Conservation (phyloP, 352 stramenopile genomes). For the Globisporangium radiosum region DNA sequence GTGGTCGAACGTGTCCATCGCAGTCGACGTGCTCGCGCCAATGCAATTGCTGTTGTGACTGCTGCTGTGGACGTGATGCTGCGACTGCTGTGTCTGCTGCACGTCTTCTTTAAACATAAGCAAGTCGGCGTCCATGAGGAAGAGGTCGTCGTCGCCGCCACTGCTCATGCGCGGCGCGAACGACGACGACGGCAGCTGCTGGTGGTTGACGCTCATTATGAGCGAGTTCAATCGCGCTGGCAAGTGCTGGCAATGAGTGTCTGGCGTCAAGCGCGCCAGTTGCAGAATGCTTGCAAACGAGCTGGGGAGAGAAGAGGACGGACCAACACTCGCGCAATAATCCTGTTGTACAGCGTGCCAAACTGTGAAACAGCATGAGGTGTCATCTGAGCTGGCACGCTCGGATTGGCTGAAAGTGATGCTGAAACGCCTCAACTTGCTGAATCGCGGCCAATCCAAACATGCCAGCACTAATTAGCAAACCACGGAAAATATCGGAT, state of each 20-base stretch:
- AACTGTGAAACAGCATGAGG: not conserved
- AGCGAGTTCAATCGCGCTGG: no score
- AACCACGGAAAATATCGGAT: no score
- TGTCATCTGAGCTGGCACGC: conserved; percentile 42
- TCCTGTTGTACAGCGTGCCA: not conserved
- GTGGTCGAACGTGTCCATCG: conserved; percentile 15
- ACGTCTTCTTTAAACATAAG: conserved; percentile 40
- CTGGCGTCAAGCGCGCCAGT: no score
- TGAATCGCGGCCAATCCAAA: no score
- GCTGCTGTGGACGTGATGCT: not conserved
- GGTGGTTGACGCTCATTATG: no score
- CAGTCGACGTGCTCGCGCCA: not conserved
- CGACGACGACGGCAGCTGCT: conserved; percentile 3
- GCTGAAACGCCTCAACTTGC: no score
- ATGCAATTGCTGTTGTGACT: conserved; percentile 5
- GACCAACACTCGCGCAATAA: not conserved
- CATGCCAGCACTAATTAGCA: no score
- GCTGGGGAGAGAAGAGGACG: no score
- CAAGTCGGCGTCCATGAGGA: conserved; percentile 42
- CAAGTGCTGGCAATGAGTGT: no score
- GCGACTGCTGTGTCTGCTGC: not conserved
- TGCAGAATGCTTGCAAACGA: no score
- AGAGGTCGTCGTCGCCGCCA: conserved; percentile 15
- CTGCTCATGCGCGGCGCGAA: conserved; percentile 1
- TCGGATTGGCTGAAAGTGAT: conserved; percentile 39